A percentile compares a stretch with the other conserved stretches of the same genome.
phyloP scores from a whole-genome alignment of 108 stramenopile genomes.

The Epipyxis sp. region DNA sequence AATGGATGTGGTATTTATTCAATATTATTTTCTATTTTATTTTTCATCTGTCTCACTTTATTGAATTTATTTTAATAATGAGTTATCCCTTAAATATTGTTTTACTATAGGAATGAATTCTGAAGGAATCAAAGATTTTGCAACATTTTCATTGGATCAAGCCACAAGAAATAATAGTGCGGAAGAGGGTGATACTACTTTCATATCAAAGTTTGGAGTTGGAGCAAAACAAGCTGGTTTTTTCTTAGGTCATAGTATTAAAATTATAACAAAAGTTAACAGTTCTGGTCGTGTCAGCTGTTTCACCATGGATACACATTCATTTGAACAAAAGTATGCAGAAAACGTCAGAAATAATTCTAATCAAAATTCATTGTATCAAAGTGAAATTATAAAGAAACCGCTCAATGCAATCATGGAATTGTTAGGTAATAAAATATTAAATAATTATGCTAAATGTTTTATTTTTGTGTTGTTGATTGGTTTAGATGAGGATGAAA shows the following conservation, averaged over 20 bases:
- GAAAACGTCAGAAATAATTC: conserved; percentile 32
- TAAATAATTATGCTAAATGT: too few species aligned
- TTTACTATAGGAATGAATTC: conserved; percentile 43
- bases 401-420: neutral
- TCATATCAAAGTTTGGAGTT: conserved; percentile 50
- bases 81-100: conserved; percentile 33
- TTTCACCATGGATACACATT: conserved; percentile 41
- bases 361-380: neutral
- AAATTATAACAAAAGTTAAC: conserved; percentile 36
- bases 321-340: conserved; percentile 37
- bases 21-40: too few species aligned
- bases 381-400: neutral
- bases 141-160: conserved; percentile 40
- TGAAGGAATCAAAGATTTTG: conserved; percentile 40
- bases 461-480: neutral
- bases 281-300: conserved; percentile 24
- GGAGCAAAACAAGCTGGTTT: conserved; percentile 48
- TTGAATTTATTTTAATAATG: too few species aligned
- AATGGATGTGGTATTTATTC: conserved; percentile 44
- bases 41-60: too few species aligned
- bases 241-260: conserved; percentile 38
- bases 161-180: neutral
- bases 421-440: too few species aligned
- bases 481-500: neutral
- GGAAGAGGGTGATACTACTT: conserved; percentile 24